Conservation (phyloP, 495 filamentous ascomycete genomes). For the Hypoxylon lenormandii region DNA sequence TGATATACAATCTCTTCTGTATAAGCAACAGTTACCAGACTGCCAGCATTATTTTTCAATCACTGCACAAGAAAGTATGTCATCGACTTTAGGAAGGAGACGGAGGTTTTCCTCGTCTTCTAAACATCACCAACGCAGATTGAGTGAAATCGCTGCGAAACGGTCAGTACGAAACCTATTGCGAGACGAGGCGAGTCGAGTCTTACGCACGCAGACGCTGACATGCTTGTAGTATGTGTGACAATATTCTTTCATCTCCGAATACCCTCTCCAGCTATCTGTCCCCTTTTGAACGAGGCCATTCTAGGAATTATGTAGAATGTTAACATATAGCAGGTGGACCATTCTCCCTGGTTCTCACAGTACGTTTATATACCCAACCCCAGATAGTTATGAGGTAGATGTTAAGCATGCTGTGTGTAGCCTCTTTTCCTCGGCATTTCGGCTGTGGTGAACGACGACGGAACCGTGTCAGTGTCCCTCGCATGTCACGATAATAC, state of each 20-base stretch:
- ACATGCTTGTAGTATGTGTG: constrained; percentile 28
- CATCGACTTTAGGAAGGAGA: constrained; percentile 33
- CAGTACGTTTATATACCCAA: constrained; percentile 50
- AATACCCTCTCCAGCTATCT: neutral
- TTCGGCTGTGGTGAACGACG: constrained; percentile 64
- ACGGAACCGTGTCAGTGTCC: constrained; percentile 67
- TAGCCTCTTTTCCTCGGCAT: constrained; percentile 75
- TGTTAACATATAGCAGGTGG: constrained; percentile 52
- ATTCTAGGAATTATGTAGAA: neutral
- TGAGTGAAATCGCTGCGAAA: constrained; percentile 43
- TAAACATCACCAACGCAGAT: constrained; percentile 30
- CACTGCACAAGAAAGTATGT: constrained; percentile 21
- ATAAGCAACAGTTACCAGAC: constrained; percentile 12
- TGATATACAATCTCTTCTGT: neutral
- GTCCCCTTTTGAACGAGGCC: neutral
- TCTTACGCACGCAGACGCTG: constrained; percentile 7
- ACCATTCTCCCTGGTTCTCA: constrained; percentile 58
- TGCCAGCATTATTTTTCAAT: constrained; percentile 9
- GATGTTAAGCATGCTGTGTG: constrained; percentile 34
- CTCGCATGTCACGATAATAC: constrained; percentile 81
- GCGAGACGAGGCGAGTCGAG: too few species aligned
- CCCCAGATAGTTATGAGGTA: neutral
- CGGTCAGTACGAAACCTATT: constrained; percentile 29
- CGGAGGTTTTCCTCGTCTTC: constrained; percentile 41
- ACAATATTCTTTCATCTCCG: constrained; percentile 3